These are phyloP conservation scores for Aspergillus leporis DNA, from an alignment of 495 filamentous ascomycete species.

Conservation along the genomic window DNA sequence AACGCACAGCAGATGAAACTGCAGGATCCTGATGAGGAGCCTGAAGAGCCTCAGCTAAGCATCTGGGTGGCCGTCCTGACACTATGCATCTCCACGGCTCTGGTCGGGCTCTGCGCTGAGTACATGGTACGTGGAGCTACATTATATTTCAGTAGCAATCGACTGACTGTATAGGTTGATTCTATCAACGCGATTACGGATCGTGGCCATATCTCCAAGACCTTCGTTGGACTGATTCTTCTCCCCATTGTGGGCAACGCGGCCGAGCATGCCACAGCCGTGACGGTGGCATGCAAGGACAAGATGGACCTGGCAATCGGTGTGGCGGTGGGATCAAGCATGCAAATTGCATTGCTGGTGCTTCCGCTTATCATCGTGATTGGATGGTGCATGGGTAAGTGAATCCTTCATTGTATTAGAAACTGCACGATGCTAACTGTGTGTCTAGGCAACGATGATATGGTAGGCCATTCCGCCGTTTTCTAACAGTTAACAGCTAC, in stretches of 20 bases:
- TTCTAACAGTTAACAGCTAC: neutral
- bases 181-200: slow-evolving; percentile 71
- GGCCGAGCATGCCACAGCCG: slow-evolving; percentile 83
- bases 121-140: slow-evolving; percentile 60
- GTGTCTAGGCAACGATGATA: slow-evolving; percentile 31
- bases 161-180: slow-evolving; percentile 43
- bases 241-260: slow-evolving; percentile 90
- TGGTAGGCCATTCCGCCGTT: slow-evolving; percentile 29
- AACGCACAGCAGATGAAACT: slow-evolving; percentile 46
- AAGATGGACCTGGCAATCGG: slow-evolving; percentile 90
- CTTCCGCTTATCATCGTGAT: slow-evolving; percentile 77
- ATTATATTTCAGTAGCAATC: neutral
- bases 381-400: slow-evolving; percentile 74
- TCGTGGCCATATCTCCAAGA: slow-evolving; percentile 57
- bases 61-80: slow-evolving; percentile 69
- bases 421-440: slow-evolving; percentile 5
- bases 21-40: slow-evolving; percentile 55
- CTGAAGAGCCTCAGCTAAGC: slow-evolving; percentile 72
- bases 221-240: slow-evolving; percentile 82
- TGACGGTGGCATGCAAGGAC: slow-evolving; percentile 84
- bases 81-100: slow-evolving; percentile 67
- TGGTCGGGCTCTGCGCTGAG: slow-evolving; percentile 88
- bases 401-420: slow-evolving; percentile 16
- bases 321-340: slow-evolving; percentile 79
- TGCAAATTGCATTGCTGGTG: slow-evolving; percentile 83